Percentiles rank a stretch among this genome's conserved stretches.
Evolutionary conservation across 139 green algal species (phyloP).

Genomic region (Chlamydomonas sphaeroides): DNA sequence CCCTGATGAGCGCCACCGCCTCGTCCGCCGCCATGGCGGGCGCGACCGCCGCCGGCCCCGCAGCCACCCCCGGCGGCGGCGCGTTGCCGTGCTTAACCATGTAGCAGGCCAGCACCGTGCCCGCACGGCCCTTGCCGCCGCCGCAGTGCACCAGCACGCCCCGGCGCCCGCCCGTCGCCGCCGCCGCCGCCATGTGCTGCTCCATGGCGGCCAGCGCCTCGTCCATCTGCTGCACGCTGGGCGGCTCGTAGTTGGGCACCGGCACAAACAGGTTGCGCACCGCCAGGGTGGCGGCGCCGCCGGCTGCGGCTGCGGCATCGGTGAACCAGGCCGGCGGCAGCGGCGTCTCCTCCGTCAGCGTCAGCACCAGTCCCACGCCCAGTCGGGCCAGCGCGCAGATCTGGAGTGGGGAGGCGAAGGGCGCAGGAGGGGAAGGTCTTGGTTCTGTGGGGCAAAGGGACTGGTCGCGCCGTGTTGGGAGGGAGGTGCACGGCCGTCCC

Average conservation of each 20-base stretch:
- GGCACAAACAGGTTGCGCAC: conserved; percentile 53
- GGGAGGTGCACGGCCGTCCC: no score
- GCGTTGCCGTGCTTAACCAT: conserved; percentile 41
- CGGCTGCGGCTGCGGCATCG: not conserved
- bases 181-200: not conserved
- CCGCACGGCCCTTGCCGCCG: conserved; percentile 54
- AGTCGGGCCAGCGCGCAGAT: conserved; percentile 38
- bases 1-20: conserved; percentile 39
- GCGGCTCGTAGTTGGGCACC: conserved; percentile 54
- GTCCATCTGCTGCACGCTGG: conserved; percentile 52
- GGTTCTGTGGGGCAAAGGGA: not conserved
- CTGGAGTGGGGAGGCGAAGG: not conserved
- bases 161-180: no score
- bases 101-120: conserved; percentile 53
- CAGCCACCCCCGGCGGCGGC: not conserved
- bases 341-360: conserved; percentile 51
- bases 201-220: conserved; percentile 19
- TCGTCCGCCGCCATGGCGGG: conserved; percentile 40
- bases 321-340: conserved; percentile 49
- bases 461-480: no score
- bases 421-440: no score
- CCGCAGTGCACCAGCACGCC: conserved; percentile 56
- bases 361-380: conserved; percentile 48
- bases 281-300: not conserved
- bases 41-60: not conserved